phyloP scores from a whole-genome alignment of 2,329 filamentous ascomycete genomes.

The Sclerotinia trifoliorum region DNA sequence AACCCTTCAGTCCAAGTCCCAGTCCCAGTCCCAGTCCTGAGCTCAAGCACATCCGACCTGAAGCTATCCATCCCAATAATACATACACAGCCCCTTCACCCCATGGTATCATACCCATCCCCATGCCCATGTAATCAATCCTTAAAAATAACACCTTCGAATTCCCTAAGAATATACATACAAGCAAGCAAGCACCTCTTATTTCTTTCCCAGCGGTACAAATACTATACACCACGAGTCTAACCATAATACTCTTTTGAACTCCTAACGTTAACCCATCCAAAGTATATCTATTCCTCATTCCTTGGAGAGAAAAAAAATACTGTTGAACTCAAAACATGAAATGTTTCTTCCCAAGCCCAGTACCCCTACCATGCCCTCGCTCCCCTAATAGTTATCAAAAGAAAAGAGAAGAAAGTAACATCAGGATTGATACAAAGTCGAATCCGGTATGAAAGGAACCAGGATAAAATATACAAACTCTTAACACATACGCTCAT shows the following conservation, averaged over 20 bases:
- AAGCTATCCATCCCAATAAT: not conserved
- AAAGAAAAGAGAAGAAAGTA: not conserved
- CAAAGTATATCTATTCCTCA: not conserved
- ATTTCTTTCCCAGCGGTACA: not conserved
- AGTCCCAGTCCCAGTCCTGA: too few relatives aligned
- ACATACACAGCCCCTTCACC: not conserved
- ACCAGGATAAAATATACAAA: not conserved
- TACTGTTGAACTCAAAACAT: not conserved
- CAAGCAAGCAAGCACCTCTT: not conserved
- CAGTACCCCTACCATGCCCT: not conserved
- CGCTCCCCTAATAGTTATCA: not conserved
- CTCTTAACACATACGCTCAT: not conserved
- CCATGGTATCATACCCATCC: not conserved
- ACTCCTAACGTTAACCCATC: not conserved
- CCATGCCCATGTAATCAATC: not conserved
- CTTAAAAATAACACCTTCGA: not conserved
- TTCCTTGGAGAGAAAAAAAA: not conserved
- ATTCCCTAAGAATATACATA: not conserved
- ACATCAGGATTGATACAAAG: not conserved
- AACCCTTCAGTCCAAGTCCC: not conserved
- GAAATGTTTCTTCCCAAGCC: too few relatives aligned
- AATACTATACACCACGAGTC: not conserved
- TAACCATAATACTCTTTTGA: conserved; percentile 1
- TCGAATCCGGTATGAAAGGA: not conserved
- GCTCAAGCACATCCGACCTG: too few relatives aligned